Conservation (phyloP, 2,329 filamentous ascomycete species). For the Botrytis sinoallii region DNA sequence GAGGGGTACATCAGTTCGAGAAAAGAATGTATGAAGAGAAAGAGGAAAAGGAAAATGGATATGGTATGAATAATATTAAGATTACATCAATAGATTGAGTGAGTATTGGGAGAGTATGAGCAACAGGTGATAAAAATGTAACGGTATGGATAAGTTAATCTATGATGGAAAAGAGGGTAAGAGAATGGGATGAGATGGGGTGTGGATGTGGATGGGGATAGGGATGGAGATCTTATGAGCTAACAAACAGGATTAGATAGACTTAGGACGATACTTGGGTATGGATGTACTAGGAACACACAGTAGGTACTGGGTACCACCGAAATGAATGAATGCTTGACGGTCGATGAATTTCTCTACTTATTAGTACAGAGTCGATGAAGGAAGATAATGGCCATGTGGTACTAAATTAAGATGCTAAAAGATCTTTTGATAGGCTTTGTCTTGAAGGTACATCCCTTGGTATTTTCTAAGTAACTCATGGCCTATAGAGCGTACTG, state of each 20-base stretch:
- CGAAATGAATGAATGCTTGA: background rate
- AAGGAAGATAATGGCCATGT: background rate
- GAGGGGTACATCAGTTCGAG: background rate
- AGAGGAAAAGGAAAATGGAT: background rate
- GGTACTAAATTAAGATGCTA: background rate
- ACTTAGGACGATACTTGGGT: background rate
- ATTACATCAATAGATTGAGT: background rate
- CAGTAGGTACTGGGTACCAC: too few species aligned
- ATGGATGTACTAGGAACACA: too few species aligned
- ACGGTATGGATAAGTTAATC: background rate
- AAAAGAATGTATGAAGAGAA: background rate
- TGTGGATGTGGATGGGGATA: background rate
- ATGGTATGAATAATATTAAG: background rate
- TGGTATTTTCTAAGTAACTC: background rate
- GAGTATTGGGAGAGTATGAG: background rate
- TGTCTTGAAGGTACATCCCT: background rate
- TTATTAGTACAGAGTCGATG: background rate
- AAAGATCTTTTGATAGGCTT: background rate
- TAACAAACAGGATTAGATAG: background rate
- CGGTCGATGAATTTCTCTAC: background rate
- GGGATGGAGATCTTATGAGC: background rate
- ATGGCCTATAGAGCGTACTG: background rate
- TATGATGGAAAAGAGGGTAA: background rate
- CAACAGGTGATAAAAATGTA: background rate
- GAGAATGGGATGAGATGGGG: background rate